Conservation (phyloP, 192 early-diverging fungal genomes). For the Allomyces macrogynus region DNA sequence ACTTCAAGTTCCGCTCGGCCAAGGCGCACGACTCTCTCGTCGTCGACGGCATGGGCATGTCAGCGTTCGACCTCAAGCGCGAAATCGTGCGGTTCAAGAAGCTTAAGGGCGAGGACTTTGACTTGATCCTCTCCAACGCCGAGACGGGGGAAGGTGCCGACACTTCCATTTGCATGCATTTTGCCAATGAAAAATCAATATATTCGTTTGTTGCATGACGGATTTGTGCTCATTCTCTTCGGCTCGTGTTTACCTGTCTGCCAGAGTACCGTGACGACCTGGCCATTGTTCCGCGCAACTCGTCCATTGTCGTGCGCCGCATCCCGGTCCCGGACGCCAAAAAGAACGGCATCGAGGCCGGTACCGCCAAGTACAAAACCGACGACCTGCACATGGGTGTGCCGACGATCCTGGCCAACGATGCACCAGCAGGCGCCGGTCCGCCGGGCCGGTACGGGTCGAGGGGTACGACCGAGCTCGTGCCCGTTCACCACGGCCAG, state of each 20-base stretch:
- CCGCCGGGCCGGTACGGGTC: too few relatives aligned
- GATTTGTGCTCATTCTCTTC: constrained; percentile 5
- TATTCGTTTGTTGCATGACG: neutral
- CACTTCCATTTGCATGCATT: neutral
- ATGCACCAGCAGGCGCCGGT: too few relatives aligned
- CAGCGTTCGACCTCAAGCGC: constrained; percentile 79
- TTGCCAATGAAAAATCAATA: constrained; percentile 1
- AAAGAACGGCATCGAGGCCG: constrained; percentile 20
- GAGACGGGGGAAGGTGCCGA: constrained; percentile 65
- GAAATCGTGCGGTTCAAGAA: constrained; percentile 77
- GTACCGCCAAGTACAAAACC: constrained; percentile 7
- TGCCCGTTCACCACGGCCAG: too few relatives aligned
- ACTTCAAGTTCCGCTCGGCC: constrained; percentile 81
- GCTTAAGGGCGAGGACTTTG: constrained; percentile 75
- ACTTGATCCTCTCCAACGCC: constrained; percentile 70
- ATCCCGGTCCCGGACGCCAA: constrained; percentile 52
- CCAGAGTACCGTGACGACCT: constrained; percentile 72
- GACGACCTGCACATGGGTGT: constrained; percentile 10
- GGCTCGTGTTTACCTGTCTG: constrained; percentile 1
- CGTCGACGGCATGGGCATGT: constrained; percentile 73
- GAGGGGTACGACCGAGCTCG: too few relatives aligned
- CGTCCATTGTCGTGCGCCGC: constrained; percentile 67
- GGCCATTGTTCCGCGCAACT: constrained; percentile 65
- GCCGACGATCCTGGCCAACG: neutral
- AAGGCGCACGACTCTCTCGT: constrained; percentile 72